These are phyloP conservation scores for Ophiocytium majus DNA, from an alignment of 352 stramenopile species.

Conservation along the genomic window DNA sequence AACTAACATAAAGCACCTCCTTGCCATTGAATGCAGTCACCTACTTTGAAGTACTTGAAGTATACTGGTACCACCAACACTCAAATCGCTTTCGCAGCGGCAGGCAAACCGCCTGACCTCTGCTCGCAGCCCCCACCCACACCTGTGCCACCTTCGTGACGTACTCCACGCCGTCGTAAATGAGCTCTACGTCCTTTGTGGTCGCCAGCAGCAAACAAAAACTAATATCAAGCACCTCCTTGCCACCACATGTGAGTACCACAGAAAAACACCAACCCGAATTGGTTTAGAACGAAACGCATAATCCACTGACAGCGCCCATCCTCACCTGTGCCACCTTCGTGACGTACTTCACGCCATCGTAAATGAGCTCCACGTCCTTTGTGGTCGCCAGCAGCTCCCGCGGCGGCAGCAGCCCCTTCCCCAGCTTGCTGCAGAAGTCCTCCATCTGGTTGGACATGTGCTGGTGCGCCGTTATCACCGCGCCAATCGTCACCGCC, in stretches of 20 bases:
- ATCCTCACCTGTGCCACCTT: constrained; percentile 69
- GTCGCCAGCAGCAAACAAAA: no score
- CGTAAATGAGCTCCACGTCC: constrained; percentile 95
- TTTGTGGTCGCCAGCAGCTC: constrained; percentile 44
- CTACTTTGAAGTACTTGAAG: no score
- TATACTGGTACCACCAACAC: no score
- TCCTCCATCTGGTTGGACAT: constrained; percentile 26
- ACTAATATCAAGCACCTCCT: no score
- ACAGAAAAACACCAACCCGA: no score
- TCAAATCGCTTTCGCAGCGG: background rate
- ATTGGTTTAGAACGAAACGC: background rate
- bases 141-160: constrained; percentile 70
- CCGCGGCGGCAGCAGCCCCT: constrained; percentile 50
- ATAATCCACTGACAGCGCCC: background rate
- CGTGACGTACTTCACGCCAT: constrained; percentile 92
- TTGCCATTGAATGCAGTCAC: no score
- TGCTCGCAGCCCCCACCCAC: background rate
- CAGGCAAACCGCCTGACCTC: background rate
- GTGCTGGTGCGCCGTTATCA: constrained; percentile 42
- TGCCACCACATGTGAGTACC: no score
- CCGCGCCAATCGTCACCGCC: constrained; percentile 42
- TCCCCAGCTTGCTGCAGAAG: constrained; percentile 47
- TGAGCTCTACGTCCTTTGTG: constrained; percentile 83
- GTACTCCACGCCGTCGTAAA: constrained; percentile 99
- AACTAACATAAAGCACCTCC: no score